These are phyloP conservation scores for Gossypium anomalum DNA, from an alignment of 345 rosid genomes.

Conservation along the genomic window DNA sequence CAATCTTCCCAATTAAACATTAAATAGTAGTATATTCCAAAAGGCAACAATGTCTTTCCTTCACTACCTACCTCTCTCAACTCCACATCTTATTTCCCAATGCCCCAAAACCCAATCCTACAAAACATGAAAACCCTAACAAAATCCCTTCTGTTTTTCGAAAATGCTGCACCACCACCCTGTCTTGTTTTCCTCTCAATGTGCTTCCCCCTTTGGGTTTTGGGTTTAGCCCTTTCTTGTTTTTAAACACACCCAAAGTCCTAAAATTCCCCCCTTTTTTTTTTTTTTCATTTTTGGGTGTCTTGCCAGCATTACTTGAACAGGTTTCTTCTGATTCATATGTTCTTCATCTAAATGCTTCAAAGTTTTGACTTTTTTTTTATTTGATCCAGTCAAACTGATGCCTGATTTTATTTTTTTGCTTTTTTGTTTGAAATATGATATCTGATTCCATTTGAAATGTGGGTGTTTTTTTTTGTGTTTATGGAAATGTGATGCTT, in stretches of 20 bases:
- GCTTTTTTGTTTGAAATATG: not conserved
- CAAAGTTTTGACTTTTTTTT: constrained; percentile 28
- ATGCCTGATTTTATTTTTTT: not conserved
- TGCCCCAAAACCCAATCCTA: not conserved
- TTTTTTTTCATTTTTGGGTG: not conserved
- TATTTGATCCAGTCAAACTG: constrained; percentile 9
- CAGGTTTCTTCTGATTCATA: constrained; percentile 22
- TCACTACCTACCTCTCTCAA: constrained; percentile 52
- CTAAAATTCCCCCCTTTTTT: not conserved
- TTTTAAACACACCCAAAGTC: not conserved
- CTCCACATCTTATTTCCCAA: constrained; percentile 32
- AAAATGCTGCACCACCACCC: constrained; percentile 20
- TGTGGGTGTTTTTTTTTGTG: not conserved
- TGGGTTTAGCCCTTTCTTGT: constrained; percentile 16
- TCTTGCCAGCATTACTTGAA: constrained; percentile 5
- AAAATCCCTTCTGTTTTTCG: constrained; percentile 21
- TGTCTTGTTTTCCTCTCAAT: constrained; percentile 9
- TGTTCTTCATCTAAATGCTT: constrained; percentile 9
- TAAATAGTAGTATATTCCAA: not conserved
- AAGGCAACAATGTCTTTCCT: constrained; percentile 30
- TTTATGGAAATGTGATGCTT: constrained; percentile 14
- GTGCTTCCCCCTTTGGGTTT: not conserved
- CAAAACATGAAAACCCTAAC: constrained; percentile 28
- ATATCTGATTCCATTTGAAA: not conserved
- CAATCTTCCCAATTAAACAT: too few relatives aligned